phyloP scores from a whole-genome alignment of 116 monocot genomes.

The Dioscorea cayenensis region DNA sequence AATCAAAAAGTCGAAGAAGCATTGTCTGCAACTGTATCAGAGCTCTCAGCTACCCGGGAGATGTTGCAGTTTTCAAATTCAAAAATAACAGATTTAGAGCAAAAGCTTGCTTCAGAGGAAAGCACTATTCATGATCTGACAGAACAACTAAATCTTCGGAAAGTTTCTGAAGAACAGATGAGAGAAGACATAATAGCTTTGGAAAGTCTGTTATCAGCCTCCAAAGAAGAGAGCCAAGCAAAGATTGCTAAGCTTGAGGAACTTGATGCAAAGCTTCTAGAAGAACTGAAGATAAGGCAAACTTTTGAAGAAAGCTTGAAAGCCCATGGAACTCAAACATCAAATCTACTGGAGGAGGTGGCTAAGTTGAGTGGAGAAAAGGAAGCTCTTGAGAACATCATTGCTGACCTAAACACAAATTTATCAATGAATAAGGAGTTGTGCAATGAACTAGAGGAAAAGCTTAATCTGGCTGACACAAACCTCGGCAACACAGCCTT shows the following conservation, averaged over 20 bases:
- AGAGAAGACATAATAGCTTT: slow-evolving; percentile 40
- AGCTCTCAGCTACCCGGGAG: slow-evolving; percentile 34
- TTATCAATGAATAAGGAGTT: slow-evolving; percentile 31
- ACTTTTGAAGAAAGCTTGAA: slow-evolving; percentile 33
- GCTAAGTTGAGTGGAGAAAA: slow-evolving; percentile 45
- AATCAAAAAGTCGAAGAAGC: slow-evolving; percentile 50
- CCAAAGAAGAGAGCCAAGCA: slow-evolving; percentile 48
- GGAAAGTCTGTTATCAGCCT: slow-evolving; percentile 42
- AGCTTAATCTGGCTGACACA: slow-evolving; percentile 37
- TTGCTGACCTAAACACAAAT: slow-evolving; percentile 36
- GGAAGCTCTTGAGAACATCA: slow-evolving; percentile 36
- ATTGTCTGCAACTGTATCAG: slow-evolving; percentile 28
- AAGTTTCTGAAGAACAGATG: slow-evolving; percentile 54
- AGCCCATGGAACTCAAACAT: slow-evolving; percentile 25
- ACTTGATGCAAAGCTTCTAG: slow-evolving; percentile 40
- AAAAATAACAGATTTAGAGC: slow-evolving; percentile 43
- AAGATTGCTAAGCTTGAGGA: slow-evolving; percentile 46
- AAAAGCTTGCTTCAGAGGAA: slow-evolving; percentile 44
- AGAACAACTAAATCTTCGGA: slow-evolving; percentile 39
- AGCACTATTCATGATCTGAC: slow-evolving; percentile 36
- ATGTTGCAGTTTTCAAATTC: slow-evolving; percentile 54
- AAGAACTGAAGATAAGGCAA: slow-evolving; percentile 46
- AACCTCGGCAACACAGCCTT: slow-evolving; percentile 43
- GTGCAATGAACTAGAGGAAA: slow-evolving; percentile 35
- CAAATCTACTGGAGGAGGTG: slow-evolving; percentile 43